A percentile compares a stretch with the other conserved stretches of the same genome.
phyloP scores from a whole-genome alignment of 768 basidiomycete species.

The Russula lepida region DNA sequence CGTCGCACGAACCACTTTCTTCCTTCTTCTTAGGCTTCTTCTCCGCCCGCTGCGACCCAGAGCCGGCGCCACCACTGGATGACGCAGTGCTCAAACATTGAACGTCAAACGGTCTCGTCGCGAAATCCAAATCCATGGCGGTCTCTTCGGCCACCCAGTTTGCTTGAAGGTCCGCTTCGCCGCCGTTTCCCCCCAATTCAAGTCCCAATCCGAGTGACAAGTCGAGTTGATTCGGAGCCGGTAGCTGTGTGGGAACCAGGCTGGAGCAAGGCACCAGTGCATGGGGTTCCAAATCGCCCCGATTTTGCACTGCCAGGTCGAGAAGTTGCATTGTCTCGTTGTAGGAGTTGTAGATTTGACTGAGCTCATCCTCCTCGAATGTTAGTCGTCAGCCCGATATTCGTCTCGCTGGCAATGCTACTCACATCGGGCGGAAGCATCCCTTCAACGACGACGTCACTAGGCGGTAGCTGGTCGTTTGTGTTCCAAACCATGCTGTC shows the following conservation, averaged over 20 bases:
- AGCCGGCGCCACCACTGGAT: neutral
- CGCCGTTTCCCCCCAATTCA: neutral
- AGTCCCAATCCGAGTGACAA: neutral
- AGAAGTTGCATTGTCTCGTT: neutral
- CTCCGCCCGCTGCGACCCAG: neutral
- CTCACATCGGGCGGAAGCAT: neutral
- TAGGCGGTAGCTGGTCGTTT: neutral
- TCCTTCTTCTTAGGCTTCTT: constrained; percentile 1
- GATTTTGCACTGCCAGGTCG: neutral
- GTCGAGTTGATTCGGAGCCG: neutral
- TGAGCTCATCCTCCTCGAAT: neutral
- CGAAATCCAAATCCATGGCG: neutral
- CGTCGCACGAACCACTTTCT: constrained; percentile 1
- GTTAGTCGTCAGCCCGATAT: neutral
- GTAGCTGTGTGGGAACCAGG: neutral
- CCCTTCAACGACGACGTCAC: neutral
- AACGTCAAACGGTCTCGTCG: neutral
- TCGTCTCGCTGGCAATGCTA: neutral
- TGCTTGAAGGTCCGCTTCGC: neutral
- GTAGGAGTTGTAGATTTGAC: neutral
- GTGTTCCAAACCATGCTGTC: neutral
- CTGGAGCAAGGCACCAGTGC: neutral
- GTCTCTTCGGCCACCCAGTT: neutral
- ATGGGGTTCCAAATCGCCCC: neutral
- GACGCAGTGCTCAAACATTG: neutral